A percentile compares a stretch with the other conserved stretches of the same genome.
Conservation (phyloP, 1,139 yeast species). For the Yamadazyma spencermartinsiae region DNA sequence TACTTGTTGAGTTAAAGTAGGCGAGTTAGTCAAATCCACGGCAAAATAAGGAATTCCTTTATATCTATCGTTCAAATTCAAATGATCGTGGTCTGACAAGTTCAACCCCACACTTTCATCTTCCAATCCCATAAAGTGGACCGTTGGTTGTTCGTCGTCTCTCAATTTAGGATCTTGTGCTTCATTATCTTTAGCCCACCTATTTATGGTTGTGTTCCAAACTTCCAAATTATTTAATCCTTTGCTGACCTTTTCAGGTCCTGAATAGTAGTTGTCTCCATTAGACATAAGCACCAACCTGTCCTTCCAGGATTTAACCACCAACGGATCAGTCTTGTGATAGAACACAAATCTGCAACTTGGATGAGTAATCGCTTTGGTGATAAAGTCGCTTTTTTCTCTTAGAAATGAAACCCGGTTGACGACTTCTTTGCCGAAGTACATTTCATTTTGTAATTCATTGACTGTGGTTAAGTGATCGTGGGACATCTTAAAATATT, state of each 20-base stretch:
- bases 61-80: constrained; percentile 51
- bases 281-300: constrained; percentile 38
- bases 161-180: constrained; percentile 34
- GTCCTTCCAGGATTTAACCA: constrained; percentile 29
- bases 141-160: constrained; percentile 37
- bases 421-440: constrained; percentile 57
- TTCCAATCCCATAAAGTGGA: constrained; percentile 69
- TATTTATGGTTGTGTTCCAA: constrained; percentile 26
- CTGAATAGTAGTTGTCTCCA: constrained; percentile 28
- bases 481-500: constrained; percentile 20
- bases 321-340: constrained; percentile 36
- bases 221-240: constrained; percentile 19
- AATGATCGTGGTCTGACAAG: constrained; percentile 26
- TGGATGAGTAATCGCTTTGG: constrained; percentile 50
- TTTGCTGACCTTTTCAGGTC: constrained; percentile 14
- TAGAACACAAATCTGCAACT: constrained; percentile 59
- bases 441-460: constrained; percentile 34
- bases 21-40: constrained; percentile 55
- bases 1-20: constrained; percentile 24
- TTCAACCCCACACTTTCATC: constrained; percentile 50
- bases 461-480: constrained; percentile 13
- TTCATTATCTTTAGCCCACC: constrained; percentile 36
- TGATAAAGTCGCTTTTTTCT: constrained; percentile 61
- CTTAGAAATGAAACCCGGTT: constrained; percentile 82
- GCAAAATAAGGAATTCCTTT: constrained; percentile 79